Evolutionary conservation across 2,329 filamentous ascomycete genomes (phyloP), one percentile per base, ranked within the genome.

Genomic region (Sphaerulina musiva): DNA sequence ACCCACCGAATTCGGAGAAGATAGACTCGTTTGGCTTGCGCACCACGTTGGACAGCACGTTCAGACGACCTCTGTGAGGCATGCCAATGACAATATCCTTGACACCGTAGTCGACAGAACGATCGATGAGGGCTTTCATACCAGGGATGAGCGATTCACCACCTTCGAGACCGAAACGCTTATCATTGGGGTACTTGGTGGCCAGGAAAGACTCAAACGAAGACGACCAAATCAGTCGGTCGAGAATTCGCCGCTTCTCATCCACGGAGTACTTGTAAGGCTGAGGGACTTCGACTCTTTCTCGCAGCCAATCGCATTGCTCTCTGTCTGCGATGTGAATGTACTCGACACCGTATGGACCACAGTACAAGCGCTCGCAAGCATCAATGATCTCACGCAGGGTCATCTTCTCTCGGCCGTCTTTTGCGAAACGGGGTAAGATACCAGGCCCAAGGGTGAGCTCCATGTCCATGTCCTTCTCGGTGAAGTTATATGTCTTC

Each of bases 61-160:
- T 98, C 61, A 98, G 84, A 79, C 93, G 89, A 69, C 93, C 93
- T 82, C 93, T 90, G 74, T 98, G 93, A 63, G 93, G 93, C 93
- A 98, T 98, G 68, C 93, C 93, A 68, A 98, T 98, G 69, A 98
- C 88, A 66, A 98, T 97, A 69, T 98, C 93, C 80, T 97, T 97
- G 69, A 98, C 87, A 56, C 93, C 93, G 68, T 95, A 95, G 72
- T 98, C 93, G 64, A 98, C 93, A 69, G 91, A 96, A 69, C 93
- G 88, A 74, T 98, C 93, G 62, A 98, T 98, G 60, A 98, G 78
- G 51, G 93, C 93, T 80, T 98, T 98, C 93, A 98, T 98, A 72
- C 93, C 93, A 29, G 93, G 93, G 55, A 98, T 95, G 62, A 98
- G 81, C 54, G 89, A 92, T 75, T 98, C 93, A 69, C 91, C 95